Evolutionary conservation across 257 asterid genomes (phyloP).

Genomic region (Solanum okadae): DNA sequence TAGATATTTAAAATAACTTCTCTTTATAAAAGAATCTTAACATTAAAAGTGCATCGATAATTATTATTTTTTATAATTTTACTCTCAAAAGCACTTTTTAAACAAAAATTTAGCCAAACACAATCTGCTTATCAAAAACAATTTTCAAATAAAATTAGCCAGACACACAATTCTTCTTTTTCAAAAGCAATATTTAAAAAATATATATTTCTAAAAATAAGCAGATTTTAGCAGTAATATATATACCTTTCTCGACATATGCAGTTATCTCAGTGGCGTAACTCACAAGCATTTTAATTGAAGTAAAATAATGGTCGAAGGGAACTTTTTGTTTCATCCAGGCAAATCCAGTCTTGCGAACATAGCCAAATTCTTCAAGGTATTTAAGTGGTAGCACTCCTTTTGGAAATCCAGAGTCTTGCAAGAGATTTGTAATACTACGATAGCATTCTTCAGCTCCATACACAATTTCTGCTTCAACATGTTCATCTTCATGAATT

Average conservation of each 20-base stretch:
- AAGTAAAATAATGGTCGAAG: constrained; percentile 55
- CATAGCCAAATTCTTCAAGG: constrained; percentile 73
- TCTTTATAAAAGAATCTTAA: too few species aligned
- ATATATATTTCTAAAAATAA: too few species aligned
- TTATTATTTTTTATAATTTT: too few species aligned
- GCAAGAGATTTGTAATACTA: constrained; percentile 44
- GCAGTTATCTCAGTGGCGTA: constrained; percentile 73
- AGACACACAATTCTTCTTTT: too few species aligned
- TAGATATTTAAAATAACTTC: too few species aligned
- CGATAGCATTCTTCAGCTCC: constrained; percentile 56
- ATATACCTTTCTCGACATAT: constrained; percentile 42
- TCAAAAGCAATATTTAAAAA: too few species aligned
- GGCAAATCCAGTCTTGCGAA: constrained; percentile 57
- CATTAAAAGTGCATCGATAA: too few species aligned
- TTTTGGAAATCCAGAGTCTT: constrained; percentile 63
- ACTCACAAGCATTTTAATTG: constrained; percentile 45
- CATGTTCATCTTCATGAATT: constrained; percentile 23
- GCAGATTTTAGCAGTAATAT: too few species aligned
- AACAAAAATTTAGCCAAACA: too few species aligned
- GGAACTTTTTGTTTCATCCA: constrained; percentile 89
- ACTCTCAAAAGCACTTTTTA: too few species aligned
- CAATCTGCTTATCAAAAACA: too few species aligned
- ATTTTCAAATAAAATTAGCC: too few species aligned
- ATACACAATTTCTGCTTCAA: constrained; percentile 44
- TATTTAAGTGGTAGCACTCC: constrained; percentile 75